A percentile compares a stretch with the other conserved stretches of the same genome.
Evolutionary conservation across 495 filamentous ascomycete species (phyloP).

Genomic region (Amphirosellinia nigrospora): DNA sequence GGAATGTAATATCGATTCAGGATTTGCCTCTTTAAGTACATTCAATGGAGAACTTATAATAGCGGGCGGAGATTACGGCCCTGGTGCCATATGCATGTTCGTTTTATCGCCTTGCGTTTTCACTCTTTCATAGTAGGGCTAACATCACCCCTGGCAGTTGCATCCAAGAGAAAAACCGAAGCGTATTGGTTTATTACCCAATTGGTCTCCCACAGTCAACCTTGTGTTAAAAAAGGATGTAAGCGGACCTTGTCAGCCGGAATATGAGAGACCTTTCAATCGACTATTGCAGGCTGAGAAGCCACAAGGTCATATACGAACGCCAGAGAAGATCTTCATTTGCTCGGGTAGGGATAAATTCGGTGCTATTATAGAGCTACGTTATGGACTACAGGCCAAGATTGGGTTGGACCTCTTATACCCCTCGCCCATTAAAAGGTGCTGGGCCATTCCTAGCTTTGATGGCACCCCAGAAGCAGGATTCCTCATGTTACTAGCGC

Average conservation of each 20-base stretch:
- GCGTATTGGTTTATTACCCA: constrained; percentile 60
- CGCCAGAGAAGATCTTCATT: constrained; percentile 62
- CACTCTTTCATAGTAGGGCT: constrained; percentile 21
- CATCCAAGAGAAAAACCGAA: constrained; percentile 52
- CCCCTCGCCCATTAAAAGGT: constrained; percentile 45
- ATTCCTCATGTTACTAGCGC: constrained; percentile 55
- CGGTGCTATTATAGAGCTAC: constrained; percentile 72
- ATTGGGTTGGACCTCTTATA: constrained; percentile 62
- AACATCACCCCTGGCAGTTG: constrained; percentile 37
- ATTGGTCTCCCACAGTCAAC: constrained; percentile 85
- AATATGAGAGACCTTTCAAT: neutral
- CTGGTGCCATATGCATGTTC: constrained; percentile 77
- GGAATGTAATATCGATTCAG: constrained; percentile 65
- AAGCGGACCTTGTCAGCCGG: constrained; percentile 21
- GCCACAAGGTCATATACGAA: neutral
- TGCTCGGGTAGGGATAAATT: constrained; percentile 62
- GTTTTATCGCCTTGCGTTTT: constrained; percentile 34
- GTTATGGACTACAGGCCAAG: constrained; percentile 73
- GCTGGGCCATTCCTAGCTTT: constrained; percentile 50
- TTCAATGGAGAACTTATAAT: constrained; percentile 75
- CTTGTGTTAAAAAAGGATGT: constrained; percentile 57
- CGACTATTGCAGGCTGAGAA: neutral
- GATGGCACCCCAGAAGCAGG: constrained; percentile 30
- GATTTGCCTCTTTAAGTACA: constrained; percentile 63
- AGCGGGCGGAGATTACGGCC: constrained; percentile 79